Evolutionary conservation across 164 flowering plant species (phyloP).

Genomic region (Stephania cephalantha): DNA sequence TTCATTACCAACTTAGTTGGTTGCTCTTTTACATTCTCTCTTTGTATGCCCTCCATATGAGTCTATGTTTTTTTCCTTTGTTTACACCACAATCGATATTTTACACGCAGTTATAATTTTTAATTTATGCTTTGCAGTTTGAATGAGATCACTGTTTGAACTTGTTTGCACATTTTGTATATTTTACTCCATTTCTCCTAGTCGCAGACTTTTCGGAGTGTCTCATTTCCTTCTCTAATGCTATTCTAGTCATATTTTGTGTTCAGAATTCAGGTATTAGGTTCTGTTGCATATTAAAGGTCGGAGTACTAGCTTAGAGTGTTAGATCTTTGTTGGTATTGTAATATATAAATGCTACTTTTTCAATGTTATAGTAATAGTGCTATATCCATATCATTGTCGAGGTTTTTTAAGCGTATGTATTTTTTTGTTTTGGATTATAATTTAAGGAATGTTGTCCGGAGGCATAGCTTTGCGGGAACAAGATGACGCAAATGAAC

Average conservation of each 20-base stretch:
- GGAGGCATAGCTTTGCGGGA: conserved; percentile 43
- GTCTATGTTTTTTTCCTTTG: too few species aligned
- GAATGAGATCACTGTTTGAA: background rate
- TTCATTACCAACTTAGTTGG: too few species aligned
- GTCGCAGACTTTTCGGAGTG: background rate
- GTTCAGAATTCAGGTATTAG: too few species aligned
- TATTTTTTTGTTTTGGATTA: conserved; percentile 6
- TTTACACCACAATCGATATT: background rate
- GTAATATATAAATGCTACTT: background rate
- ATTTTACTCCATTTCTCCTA: background rate
- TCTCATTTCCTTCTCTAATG: background rate
- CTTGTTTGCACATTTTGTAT: background rate
- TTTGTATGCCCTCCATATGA: too few species aligned
- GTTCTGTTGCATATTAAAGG: background rate
- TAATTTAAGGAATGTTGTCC: conserved; percentile 40
- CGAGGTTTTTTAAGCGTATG: background rate
- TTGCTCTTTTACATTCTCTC: too few species aligned
- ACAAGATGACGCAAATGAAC: conserved; percentile 31
- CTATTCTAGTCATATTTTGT: background rate
- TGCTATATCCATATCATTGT: background rate
- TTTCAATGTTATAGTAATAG: background rate
- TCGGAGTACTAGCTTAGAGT: background rate
- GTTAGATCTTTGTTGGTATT: background rate
- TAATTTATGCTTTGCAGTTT: background rate
- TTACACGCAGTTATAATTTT: background rate